Evolutionary conservation across 75 land plant genomes (phyloP).

Genomic region (Azolla pinnata): DNA sequence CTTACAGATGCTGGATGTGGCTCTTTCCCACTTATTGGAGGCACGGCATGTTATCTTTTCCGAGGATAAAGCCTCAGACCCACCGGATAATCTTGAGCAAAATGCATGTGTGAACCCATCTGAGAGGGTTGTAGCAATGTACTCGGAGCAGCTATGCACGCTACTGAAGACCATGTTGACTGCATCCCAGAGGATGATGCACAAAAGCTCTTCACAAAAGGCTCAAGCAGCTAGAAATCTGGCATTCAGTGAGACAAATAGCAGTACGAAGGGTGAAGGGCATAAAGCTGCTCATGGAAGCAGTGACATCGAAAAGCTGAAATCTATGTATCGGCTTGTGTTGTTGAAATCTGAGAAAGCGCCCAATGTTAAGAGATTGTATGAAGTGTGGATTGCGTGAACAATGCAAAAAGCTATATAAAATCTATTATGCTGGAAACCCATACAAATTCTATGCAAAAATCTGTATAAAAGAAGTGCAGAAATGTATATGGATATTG

Average conservation of each 20-base stretch:
- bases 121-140: slow-evolving; percentile 18
- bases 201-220: slow-evolving; percentile 8
- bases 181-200: slow-evolving; percentile 9
- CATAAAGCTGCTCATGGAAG: slow-evolving; percentile 17
- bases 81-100: not conserved
- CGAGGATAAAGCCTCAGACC: not conserved
- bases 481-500: too few species aligned
- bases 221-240: slow-evolving; percentile 5
- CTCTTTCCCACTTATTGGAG: slow-evolving; percentile 67
- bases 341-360: slow-evolving; percentile 45
- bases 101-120: not conserved
- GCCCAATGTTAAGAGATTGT: slow-evolving; percentile 42
- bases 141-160: slow-evolving; percentile 54
- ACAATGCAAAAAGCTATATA: too few species aligned
- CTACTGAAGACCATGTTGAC: slow-evolving; percentile 65
- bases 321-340: slow-evolving; percentile 63
- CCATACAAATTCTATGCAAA: too few species aligned
- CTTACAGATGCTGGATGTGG: slow-evolving; percentile 61
- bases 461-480: too few species aligned
- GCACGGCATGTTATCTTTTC: slow-evolving; percentile 30
- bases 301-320: slow-evolving; percentile 50
- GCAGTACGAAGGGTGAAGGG: slow-evolving; percentile 11
- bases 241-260: slow-evolving; percentile 16
- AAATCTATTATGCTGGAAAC: too few species aligned
- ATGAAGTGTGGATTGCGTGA: slow-evolving; percentile 60